Base-by-base conservation (phyloP, 2,329 filamentous ascomycete species). In the Pseudopyricularia cyperi region DNA sequence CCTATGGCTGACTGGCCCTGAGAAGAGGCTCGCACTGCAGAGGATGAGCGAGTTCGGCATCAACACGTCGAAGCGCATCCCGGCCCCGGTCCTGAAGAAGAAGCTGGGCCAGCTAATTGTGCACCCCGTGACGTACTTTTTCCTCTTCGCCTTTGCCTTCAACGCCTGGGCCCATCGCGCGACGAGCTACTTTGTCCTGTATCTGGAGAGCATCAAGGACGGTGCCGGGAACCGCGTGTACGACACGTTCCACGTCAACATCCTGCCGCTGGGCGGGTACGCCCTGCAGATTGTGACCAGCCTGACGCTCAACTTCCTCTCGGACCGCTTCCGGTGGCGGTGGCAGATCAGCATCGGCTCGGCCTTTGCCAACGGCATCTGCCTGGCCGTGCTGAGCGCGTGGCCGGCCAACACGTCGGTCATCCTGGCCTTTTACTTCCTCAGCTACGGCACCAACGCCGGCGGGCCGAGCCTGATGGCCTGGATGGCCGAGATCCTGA, bases 251-350 rank as follows among this genome's bases (percentile, higher is more conserved):
- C 56, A 54, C n/a, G 60, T 61, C 17, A 61, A 61, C 44, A 46
- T 61, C 6, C 59, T 61, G 24, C 59, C 60, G 0, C 56, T 61
- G 3, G 60, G 57, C 12, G 60, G 60, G 8, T 61, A 60, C 17
- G 56, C 56, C 4, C 57, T 61, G 19, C 58, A 66, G 51, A 69
- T 69, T 11, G 54, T 66, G 12, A 63, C 62, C 7, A 69, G 63
- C 22, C 55, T 69, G 12, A 59, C 59, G 1, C 55, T 69, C 12
- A 68, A 68, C 49, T 62, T 61, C 4, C 44, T 69, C 0, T 66
- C 65, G 0, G 66, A 69, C 52, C 62, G 61, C 61, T 68, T 67
- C 54, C 61, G 60, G 24, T 69, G 66, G 66, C 61, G 66, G 7
- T 69, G 66, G 66, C 66, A 69, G 53, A 60, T 69, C 26, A 65